Conservation (phyloP, 257 asterid genomes). For the Solanum clarkiae region DNA sequence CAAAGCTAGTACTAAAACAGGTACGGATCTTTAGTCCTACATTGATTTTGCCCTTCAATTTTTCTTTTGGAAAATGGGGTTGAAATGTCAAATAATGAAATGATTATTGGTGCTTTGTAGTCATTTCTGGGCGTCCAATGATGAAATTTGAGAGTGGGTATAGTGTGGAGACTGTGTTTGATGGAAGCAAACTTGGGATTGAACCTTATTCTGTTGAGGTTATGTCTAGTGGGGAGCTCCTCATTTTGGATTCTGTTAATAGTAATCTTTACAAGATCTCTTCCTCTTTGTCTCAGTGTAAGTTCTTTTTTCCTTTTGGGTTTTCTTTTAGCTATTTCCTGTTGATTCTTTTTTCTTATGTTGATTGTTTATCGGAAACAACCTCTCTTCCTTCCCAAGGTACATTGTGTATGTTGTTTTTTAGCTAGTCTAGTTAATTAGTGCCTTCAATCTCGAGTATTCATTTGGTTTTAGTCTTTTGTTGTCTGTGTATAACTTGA, state of each 20-base stretch:
- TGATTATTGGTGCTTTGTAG: conserved; percentile 21
- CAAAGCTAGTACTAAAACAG: conserved; percentile 62
- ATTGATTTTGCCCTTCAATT: conserved; percentile 1
- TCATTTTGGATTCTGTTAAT: conserved; percentile 75
- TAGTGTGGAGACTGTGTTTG: conserved; percentile 85
- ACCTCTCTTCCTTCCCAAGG: neutral
- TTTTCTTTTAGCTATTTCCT: neutral
- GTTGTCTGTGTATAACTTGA: neutral
- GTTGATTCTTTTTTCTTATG: accelerated
- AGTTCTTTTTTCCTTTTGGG: conserved; percentile 3
- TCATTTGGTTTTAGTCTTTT: neutral
- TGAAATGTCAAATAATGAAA: neutral
- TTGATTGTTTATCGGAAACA: no score
- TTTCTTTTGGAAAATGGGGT: neutral
- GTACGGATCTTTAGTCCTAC: conserved; percentile 26
- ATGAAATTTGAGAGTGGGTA: conserved; percentile 94
- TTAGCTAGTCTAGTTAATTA: neutral
- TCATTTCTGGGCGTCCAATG: conserved; percentile 68
- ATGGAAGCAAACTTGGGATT: conserved; percentile 93
- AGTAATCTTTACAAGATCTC: conserved; percentile 81
- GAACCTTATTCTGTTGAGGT: conserved; percentile 72
- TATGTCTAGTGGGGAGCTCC: conserved; percentile 76
- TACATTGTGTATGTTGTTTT: neutral
- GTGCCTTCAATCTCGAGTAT: neutral
- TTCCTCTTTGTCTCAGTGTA: conserved; percentile 71